These are phyloP conservation scores for Termitomyces sp. DNA, from an alignment of 768 basidiomycete species.

Conservation along the genomic window DNA sequence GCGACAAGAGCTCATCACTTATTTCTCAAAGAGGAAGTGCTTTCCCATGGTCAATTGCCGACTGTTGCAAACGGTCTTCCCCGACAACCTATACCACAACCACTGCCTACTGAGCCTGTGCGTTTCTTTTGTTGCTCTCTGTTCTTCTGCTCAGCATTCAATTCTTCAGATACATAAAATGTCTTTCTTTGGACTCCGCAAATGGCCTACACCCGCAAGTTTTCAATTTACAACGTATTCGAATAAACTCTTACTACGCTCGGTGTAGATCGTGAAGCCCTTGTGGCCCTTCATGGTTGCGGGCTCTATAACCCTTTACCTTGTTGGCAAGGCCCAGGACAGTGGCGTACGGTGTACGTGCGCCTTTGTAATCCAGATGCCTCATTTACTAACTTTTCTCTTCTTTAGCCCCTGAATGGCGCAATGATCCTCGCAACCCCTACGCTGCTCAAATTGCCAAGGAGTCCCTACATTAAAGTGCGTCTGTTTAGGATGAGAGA, in stretches of 20 bases:
- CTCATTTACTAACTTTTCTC: constrained; percentile 3
- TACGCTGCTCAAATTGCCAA: constrained; percentile 74
- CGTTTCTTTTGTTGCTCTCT: constrained; percentile 1
- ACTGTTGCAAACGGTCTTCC: constrained; percentile 32
- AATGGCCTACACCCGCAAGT: constrained; percentile 75
- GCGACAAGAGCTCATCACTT: neutral
- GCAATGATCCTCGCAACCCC: constrained; percentile 77
- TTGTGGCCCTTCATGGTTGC: constrained; percentile 80
- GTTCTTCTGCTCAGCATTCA: neutral
- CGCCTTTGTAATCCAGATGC: neutral
- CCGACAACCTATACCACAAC: constrained; percentile 28
- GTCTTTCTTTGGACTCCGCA: constrained; percentile 76
- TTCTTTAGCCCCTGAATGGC: constrained; percentile 53
- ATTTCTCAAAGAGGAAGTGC: constrained; percentile 14
- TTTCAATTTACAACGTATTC: constrained; percentile 1
- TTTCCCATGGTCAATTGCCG: constrained; percentile 27
- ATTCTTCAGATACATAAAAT: constrained; percentile 30
- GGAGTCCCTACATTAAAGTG: constrained; percentile 40
- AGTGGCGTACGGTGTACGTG: constrained; percentile 65
- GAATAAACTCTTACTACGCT: constrained; percentile 9
- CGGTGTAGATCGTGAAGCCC: constrained; percentile 55
- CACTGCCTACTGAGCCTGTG: constrained; percentile 10
- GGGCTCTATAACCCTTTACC: constrained; percentile 56
- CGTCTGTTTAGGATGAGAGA: neutral
- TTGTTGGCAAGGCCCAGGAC: constrained; percentile 64